phyloP scores from a whole-genome alignment of 2,329 filamentous ascomycete species.

The Alternaria brassicae region DNA sequence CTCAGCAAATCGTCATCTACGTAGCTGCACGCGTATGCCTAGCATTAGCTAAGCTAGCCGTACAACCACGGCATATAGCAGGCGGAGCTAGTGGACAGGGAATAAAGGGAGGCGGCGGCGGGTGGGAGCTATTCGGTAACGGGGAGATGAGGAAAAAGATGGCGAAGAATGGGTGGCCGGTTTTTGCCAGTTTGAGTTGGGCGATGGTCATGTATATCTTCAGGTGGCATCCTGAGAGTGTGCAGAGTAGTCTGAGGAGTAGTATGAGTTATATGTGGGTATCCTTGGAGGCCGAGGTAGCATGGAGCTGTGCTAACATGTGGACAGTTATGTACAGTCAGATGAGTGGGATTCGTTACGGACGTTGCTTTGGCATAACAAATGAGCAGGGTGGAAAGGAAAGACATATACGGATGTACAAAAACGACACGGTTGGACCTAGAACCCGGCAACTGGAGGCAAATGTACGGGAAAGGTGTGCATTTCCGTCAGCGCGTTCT shows the following conservation, averaged over 20 bases:
- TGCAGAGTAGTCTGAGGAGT: slow-evolving; percentile 88
- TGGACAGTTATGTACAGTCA: slow-evolving; percentile 72
- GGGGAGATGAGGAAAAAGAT: slow-evolving; percentile 49
- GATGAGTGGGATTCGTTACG: slow-evolving; percentile 87
- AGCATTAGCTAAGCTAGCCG: slow-evolving; percentile 80
- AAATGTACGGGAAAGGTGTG: not conserved
- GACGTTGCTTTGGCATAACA: slow-evolving; percentile 88
- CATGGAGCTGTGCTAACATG: slow-evolving; percentile 21
- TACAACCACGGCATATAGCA: slow-evolving; percentile 64
- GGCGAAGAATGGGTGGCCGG: slow-evolving; percentile 79
- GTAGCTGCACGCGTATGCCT: slow-evolving; percentile 92
- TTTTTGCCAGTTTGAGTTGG: slow-evolving; percentile 91
- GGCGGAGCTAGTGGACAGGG: slow-evolving; percentile 28
- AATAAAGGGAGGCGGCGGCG: slow-evolving; percentile 38
- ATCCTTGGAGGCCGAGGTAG: not conserved
- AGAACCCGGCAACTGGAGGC: not conserved
- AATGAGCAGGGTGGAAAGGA: slow-evolving; percentile 46
- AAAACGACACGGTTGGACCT: not conserved
- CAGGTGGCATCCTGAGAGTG: slow-evolving; percentile 85
- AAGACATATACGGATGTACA: not conserved
- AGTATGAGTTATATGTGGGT: slow-evolving; percentile 98
- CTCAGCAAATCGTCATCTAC: slow-evolving; percentile 98
- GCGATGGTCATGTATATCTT: slow-evolving; percentile 95
- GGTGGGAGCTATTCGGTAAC: slow-evolving; percentile 51
- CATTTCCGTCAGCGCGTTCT: not conserved